Evolutionary conservation across 2,329 filamentous ascomycete genomes (phyloP).

Genomic region (Aspergillus oerlinghausenensis): DNA sequence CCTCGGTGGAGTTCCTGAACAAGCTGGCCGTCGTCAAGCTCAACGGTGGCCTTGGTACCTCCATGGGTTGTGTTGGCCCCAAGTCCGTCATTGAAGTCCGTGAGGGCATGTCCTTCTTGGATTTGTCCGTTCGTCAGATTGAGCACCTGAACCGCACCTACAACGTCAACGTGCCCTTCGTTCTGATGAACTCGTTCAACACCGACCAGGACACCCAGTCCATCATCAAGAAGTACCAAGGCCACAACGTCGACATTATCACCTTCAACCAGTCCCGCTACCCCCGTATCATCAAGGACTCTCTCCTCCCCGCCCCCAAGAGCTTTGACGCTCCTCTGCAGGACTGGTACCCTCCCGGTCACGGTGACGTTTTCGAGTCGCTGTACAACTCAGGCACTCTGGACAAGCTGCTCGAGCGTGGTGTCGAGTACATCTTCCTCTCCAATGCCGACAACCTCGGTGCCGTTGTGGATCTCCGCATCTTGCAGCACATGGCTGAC

Average conservation of each 20-base stretch:
- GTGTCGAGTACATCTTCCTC: conserved; percentile 96
- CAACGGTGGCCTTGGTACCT: conserved; percentile 97
- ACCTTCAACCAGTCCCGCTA: conserved; percentile 99
- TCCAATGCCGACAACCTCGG: conserved; percentile 99
- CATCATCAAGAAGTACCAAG: conserved; percentile 99
- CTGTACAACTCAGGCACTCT: conserved; percentile 98
- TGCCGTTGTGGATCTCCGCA: conserved; percentile 94
- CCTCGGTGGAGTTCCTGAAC: conserved; percentile 90
- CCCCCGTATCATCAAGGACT: conserved; percentile 97
- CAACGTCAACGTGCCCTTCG: conserved; percentile 92
- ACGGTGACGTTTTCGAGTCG: conserved; percentile 99
- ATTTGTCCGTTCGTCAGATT: conserved; percentile 96
- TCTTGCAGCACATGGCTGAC: conserved; percentile 99
- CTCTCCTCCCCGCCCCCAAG: conserved; percentile 92
- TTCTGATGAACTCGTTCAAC: conserved; percentile 99
- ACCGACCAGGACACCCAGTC: conserved; percentile 95
- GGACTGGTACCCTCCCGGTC: conserved; percentile 98
- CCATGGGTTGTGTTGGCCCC: conserved; percentile 98
- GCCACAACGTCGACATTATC: conserved; percentile 98
- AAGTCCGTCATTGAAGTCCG: conserved; percentile 99
- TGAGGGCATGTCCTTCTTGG: conserved; percentile 99
- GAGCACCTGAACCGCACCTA: conserved; percentile 99
- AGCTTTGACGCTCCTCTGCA: conserved; percentile 77
- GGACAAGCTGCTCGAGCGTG: conserved; percentile 90
- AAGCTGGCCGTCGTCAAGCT: conserved; percentile 99